Conservation (phyloP, 768 basidiomycete species). For the Mycena epipterygia region DNA sequence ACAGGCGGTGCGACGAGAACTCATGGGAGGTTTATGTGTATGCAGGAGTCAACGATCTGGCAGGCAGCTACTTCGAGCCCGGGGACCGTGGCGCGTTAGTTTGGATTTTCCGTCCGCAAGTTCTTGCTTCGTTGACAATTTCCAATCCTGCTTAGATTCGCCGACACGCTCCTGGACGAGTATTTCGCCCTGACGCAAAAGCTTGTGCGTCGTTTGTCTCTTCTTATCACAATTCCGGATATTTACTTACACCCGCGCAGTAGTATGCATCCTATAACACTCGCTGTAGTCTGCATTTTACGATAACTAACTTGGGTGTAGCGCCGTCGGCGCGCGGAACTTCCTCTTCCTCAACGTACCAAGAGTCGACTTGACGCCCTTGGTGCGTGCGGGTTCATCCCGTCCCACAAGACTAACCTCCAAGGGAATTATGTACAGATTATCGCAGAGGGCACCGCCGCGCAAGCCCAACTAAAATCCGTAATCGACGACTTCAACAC, state of each 20-base stretch:
- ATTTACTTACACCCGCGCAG: conserved; percentile 39
- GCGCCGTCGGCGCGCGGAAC: conserved; percentile 67
- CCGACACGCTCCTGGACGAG: conserved; percentile 60
- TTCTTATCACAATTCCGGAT: conserved; percentile 1
- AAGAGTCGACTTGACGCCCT: conserved; percentile 57
- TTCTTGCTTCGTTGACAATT: not conserved
- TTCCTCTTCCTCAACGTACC: conserved; percentile 65
- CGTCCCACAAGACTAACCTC: not conserved
- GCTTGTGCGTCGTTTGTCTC: conserved; percentile 49
- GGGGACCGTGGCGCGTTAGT: conserved; percentile 66
- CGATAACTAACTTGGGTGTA: conserved; percentile 32
- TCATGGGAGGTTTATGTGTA: not conserved
- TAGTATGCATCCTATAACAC: conserved; percentile 47
- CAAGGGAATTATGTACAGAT: conserved; percentile 51
- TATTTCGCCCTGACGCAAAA: conserved; percentile 66
- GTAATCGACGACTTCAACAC: conserved; percentile 68
- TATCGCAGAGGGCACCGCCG: conserved; percentile 56
- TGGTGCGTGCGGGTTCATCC: conserved; percentile 45
- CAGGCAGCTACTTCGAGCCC: conserved; percentile 61
- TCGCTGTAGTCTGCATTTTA: not conserved
- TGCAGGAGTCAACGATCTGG: conserved; percentile 75
- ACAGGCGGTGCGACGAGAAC: too few relatives aligned
- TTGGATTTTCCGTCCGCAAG: not conserved
- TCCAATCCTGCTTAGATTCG: conserved; percentile 52
- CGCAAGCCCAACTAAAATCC: conserved; percentile 56